Evolutionary conservation across 441 rosid genomes (phyloP).

Genomic region (Daphne laureola): DNA sequence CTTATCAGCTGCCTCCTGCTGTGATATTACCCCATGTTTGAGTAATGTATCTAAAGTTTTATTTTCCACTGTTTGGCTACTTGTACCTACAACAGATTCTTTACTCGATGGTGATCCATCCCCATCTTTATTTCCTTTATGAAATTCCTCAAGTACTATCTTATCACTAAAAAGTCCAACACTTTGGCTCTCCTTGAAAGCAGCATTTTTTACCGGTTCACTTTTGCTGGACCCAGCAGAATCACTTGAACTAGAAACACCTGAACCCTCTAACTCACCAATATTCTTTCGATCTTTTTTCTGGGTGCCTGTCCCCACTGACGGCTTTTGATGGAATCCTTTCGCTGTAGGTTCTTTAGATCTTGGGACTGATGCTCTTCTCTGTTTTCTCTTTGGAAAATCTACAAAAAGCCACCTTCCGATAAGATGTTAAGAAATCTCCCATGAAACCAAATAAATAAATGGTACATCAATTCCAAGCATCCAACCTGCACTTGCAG

Average conservation of each 20-base stretch:
- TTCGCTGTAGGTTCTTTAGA: constrained; percentile 41
- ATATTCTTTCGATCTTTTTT: constrained; percentile 36
- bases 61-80: constrained; percentile 21
- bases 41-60: constrained; percentile 22
- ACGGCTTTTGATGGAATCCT: constrained; percentile 38
- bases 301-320: constrained; percentile 34
- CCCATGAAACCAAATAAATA: constrained; percentile 2
- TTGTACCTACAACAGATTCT: constrained; percentile 12
- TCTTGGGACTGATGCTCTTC: constrained; percentile 34
- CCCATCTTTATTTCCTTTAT: constrained; percentile 12
- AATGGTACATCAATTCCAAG: constrained; percentile 15
- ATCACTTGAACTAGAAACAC: constrained; percentile 23
- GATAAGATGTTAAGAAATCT: constrained; percentile 6
- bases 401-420: constrained; percentile 33
- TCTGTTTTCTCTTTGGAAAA: constrained; percentile 59
- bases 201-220: constrained; percentile 20
- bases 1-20: constrained; percentile 12
- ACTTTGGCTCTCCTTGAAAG: constrained; percentile 27
- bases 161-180: constrained; percentile 24
- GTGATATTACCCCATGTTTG: constrained; percentile 15
- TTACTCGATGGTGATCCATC: constrained; percentile 15
- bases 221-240: constrained; percentile 18
- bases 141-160: constrained; percentile 17
- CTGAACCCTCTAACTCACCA: constrained; percentile 34
- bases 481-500: constrained; percentile 53